Evolutionary conservation across 1,284 basidiomycete genomes (phyloP), one percentile per base, ranked within the genome.

Genomic region (Moniliophthora roreri): DNA sequence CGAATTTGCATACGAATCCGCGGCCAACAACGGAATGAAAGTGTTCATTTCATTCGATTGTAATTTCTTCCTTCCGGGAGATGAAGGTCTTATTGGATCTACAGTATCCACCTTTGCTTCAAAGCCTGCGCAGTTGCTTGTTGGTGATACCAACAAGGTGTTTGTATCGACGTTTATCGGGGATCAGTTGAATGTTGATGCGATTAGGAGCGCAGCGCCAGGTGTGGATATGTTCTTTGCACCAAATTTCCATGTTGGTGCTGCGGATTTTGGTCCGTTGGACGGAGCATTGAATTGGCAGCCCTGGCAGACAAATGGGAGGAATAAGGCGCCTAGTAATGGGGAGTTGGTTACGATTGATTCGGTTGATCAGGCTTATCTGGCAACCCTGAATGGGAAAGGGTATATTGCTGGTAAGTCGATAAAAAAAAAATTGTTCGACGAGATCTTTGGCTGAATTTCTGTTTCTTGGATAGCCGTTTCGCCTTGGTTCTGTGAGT

Each of bases 31-130:
- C 23, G 61, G 55, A 50, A 71, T 71, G 65, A 65, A 66, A 52
- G 62, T 71, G 32, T 69, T 71, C 59, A 63, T 66, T 45, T 69
- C 67, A 15, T 70, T 70, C 59, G 69, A 71, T 55, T 62, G 60
- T 48, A 57, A 57, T 39, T 67, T 61, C 62, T 56, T 44, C 28
- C 32, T 50, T n/a, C 13, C 56, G 16, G 55, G 55, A 16, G 60
- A 67, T 41, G 57, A 51, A 53, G 16, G 35, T 21, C 41, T 28
- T 15, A 53, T 62, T 16, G 53, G 53, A 4, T 35, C 47, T 24
- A 60, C 67, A 35, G 59, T 66, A 8, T 52, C 55, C 9, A 62
- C 62, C 47, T 57, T 63, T 3, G 60, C 57, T 15, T 54, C 49
- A 23, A 51, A 23, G 39, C 58, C 48, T 44, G 68, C 39, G 59